Evolutionary conservation across 345 rosid genomes (phyloP), one percentile per base, ranked within the genome.

Genomic region (Pseudoturritis turrita): DNA sequence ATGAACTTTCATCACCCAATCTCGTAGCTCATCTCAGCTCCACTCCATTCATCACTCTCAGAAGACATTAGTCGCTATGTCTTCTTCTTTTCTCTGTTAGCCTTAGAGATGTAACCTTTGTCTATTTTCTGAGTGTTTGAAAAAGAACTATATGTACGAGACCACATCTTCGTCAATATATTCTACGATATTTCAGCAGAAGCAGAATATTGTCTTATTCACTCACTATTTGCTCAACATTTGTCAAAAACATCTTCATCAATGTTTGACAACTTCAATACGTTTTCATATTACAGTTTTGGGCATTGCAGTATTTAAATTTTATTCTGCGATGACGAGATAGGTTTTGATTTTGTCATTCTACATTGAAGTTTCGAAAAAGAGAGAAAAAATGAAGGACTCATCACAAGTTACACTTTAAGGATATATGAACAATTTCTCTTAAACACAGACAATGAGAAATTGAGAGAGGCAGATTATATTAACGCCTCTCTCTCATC

Each of bases 41-140:
- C 36, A 84, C 89, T 46, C 92, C 92, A 31, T 83, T 89, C 59
- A 75, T 88, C 26, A 81, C 85, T 17, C 69, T 52, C 22, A 65
- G 82, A 64, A 87, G 80, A 68, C 70, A 67, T 23, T 81, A 81
- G 72, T 35, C 25, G 51, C 59, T 18, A 36, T 68, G 70, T 61
- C 65, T 53, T 62, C 12, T 68, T 70, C 29, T 21, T 52, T 62
- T 31, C 12, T 75, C 36, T 68, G 73, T 74, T 56, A 70, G 59
- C 21, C 14, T 66, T 40, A 41, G 28, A 55, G 62, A 62, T 71
- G 57, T 57, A 35, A 49, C 36, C 29, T 68, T 37, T 70, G 71
- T 70, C 75, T 76, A 62, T 47, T 33, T 60, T 62, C 69, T 39
- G 4, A 3, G 17, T 47, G 45, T 76, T 46, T 43, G 21, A 2